A percentile compares a stretch with the other conserved stretches of the same genome.
phyloP scores from a whole-genome alignment of 2,329 filamentous ascomycete genomes.

The Aspergillus viridinutans region DNA sequence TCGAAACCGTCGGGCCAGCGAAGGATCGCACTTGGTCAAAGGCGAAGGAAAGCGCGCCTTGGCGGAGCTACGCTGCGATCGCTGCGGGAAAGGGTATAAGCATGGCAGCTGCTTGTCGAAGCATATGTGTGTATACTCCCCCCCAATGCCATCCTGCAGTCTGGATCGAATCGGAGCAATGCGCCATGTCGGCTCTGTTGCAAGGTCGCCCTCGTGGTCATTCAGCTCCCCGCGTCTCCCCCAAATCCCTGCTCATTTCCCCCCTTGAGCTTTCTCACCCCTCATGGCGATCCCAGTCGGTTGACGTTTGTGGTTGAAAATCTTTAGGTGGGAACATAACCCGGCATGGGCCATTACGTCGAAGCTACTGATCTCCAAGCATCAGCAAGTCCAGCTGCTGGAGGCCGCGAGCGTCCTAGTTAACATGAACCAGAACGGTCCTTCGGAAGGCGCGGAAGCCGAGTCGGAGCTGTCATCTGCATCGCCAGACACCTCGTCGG shows the following conservation, averaged over 20 bases:
- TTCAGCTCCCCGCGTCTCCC: slow-evolving; percentile 13
- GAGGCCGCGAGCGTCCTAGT: slow-evolving; percentile 96
- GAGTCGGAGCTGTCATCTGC: slow-evolving; percentile 77
- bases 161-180: slow-evolving; percentile 39
- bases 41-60: slow-evolving; percentile 74
- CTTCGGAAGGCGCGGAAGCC: slow-evolving; percentile 62
- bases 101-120: slow-evolving; percentile 99
- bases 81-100: slow-evolving; percentile 99
- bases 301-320: slow-evolving; percentile 37
- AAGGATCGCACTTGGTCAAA: slow-evolving; percentile 78
- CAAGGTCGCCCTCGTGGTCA: slow-evolving; percentile 37
- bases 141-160: slow-evolving; percentile 48
- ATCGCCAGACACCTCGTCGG: slow-evolving; percentile 79
- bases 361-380: slow-evolving; percentile 97
- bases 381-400: slow-evolving; percentile 96
- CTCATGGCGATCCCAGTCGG: slow-evolving; percentile 23
- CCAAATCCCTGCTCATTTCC: slow-evolving; percentile 21
- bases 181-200: slow-evolving; percentile 37
- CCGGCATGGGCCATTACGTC: slow-evolving; percentile 97
- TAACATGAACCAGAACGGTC: slow-evolving; percentile 70
- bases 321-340: slow-evolving; percentile 92
- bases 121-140: slow-evolving; percentile 85
- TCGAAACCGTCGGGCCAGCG: slow-evolving; percentile 66
- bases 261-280: slow-evolving; percentile 22
- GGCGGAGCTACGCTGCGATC: slow-evolving; percentile 89